Base-by-base conservation (phyloP, 176 grass and related monocot genomes). In the Tuctoria greenei region DNA sequence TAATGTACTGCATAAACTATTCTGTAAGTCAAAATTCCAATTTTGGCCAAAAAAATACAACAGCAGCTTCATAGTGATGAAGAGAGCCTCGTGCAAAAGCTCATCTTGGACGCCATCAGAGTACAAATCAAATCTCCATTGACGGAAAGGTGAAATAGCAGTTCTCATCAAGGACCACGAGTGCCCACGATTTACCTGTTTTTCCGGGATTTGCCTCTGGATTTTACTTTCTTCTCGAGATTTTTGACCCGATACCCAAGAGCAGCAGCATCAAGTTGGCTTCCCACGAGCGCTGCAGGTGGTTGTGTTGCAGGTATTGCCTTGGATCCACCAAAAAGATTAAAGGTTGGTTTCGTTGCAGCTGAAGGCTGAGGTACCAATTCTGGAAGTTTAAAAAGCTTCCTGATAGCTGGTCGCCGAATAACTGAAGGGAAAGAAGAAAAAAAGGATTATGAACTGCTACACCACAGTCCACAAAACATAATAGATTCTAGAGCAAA, bases 201-300 rank as follows among this genome's bases (percentile, higher is more conserved):
- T 77, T 62, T 95, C 81, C 83, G 78, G 15, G 88, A 66, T 73
- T 92, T 95, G 28, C 81, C 81, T 82, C 85, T 86, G 51, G 92
- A 86, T 90, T 95, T 95, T 10, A 83, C 92, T 18, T 84, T 88
- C 73, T 90, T 99, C 47, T 92, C 95, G 60, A 88, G 82, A 74
- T 81, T 90, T 88, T 88, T 92, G 56, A 95, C 91, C 56, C 85
- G 74, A 42, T 90, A 88, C 49, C 87, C 93, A 65, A 99, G 87
- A 62, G 77, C 89, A 64, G 89, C 58, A 67, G 89, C 88, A 69
- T 88, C 75, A 46, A 75, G 86, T 69, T 88, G 76, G 36, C 43
- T 51, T 72, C 49, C 81, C 21, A 79, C 43, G 10, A 75, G 45
- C 39, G 88, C 69, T 74, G 58, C 41, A 10, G 83, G 59, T 58